Base-by-base conservation (phyloP, 805 yeast species). In the Saccharomycopsis sp. region DNA sequence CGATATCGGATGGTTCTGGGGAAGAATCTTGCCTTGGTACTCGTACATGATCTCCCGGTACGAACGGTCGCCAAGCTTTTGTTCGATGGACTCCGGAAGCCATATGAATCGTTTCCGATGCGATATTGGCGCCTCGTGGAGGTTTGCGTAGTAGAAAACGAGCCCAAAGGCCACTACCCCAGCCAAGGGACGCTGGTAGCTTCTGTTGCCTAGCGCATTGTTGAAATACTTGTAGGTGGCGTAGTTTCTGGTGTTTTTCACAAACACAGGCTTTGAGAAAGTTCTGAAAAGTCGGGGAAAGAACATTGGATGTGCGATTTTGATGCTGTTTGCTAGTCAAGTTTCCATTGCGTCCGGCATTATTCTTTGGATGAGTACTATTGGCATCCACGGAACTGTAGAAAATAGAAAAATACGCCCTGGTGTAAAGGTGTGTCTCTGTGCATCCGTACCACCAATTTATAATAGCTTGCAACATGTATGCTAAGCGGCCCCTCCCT, bases 41-140 rank as follows among this genome's bases (percentile, higher is more conserved):
- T 89, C 82, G 0, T 64, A 51, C 65, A 88, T 63, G 9, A 89
- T 76, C 57, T 85, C 84, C 2, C 70, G 67, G 68, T 91, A 91
- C 4, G 87, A 78, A 58, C 74, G 74, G 34, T 81, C 80, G 1
- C 96, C 96, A 16, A 87, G 71, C 60, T 69, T 74, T 18, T 70
- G 64, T 65, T 89, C 97, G 34, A 86, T 62, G 74, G 83, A 79
- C 53, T 78, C 77, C 3, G 90, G 86, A 1, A 87, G 75, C 79
- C 90, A 80, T 67, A 91, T 80, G 65, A 90, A 80, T 62, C 97
- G 75, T 34, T 66, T 72, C 53, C 98, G 74, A 34, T 83, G 81
- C 1, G 96, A 84, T 24, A 85, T 85, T 0, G 97, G 97, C 0
- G 96, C 97, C 62, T 80, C 80, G 62, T 91, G 87, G 34, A 89